Conservation (phyloP, 2,329 filamentous ascomycete genomes). For the Pseudogymnoascus sp. region DNA sequence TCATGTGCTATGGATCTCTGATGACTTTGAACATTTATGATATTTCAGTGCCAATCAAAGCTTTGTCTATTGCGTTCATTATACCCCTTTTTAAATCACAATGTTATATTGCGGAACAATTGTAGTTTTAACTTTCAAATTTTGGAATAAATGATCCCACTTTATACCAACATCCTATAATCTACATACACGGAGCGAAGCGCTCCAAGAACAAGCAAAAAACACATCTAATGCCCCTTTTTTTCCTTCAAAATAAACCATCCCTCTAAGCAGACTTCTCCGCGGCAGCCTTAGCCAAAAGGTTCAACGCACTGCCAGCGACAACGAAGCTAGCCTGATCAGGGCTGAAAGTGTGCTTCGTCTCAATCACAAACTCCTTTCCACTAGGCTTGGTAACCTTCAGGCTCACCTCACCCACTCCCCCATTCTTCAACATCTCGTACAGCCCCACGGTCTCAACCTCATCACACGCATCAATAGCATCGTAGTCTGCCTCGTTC, state of each 20-base stretch:
- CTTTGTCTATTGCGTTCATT: neutral
- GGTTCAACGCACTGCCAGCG: constrained; percentile 85
- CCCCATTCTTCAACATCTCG: constrained; percentile 69
- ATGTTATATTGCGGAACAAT: neutral
- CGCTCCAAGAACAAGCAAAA: neutral
- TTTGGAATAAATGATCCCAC: neutral
- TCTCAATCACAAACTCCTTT: constrained; percentile 59
- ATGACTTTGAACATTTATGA: neutral
- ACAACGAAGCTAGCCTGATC: constrained; percentile 91
- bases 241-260: neutral
- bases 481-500: constrained; percentile 80
- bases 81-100: neutral
- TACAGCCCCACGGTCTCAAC: constrained; percentile 76
- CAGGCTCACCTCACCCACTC: constrained; percentile 67
- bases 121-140: neutral
- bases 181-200: neutral
- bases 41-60: neutral
- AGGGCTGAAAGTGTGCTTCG: constrained; percentile 79
- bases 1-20: neutral
- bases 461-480: constrained; percentile 72
- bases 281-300: constrained; percentile 56
- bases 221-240: neutral
- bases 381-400: constrained; percentile 55
- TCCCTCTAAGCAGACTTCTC: constrained; percentile 2
- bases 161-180: neutral